Evolutionary conservation across 2,329 filamentous ascomycete genomes (phyloP).

Genomic region (Colletotrichum eleusines): DNA sequence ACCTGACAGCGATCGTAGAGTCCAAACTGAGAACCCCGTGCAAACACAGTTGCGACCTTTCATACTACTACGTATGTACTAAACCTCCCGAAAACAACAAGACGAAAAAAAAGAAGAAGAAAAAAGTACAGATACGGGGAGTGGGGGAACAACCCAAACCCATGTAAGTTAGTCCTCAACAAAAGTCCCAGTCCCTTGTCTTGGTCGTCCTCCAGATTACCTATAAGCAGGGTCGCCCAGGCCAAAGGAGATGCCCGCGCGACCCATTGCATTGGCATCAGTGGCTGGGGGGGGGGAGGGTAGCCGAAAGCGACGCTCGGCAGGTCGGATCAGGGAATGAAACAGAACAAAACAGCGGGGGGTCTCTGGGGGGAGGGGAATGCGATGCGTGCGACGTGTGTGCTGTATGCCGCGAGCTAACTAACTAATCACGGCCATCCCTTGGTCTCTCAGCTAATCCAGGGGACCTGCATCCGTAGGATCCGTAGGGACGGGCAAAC

Average conservation of each 20-base stretch:
- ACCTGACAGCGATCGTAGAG: no score
- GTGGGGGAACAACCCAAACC: background rate
- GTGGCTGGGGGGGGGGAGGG: background rate
- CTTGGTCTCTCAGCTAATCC: conserved; percentile 6
- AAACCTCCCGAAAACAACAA: background rate
- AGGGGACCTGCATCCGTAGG: conserved; percentile 7
- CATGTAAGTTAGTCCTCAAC: background rate
- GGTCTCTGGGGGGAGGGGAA: background rate
- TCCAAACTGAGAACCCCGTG: no score
- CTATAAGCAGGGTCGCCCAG: background rate
- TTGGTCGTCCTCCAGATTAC: background rate
- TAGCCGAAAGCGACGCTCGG: conserved; percentile 6
- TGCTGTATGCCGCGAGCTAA: background rate
- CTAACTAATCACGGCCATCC: conserved; percentile 10
- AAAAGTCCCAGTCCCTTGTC: background rate
- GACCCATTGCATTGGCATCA: background rate
- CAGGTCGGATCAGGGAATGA: conserved; percentile 4
- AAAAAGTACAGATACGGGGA: no score
- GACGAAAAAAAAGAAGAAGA: background rate
- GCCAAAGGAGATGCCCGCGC: background rate
- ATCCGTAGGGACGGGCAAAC: background rate
- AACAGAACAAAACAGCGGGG: conserved; percentile 11
- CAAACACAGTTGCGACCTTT: background rate
- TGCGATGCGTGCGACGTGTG: background rate
- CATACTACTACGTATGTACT: no score